Base-by-base conservation (phyloP, 2,329 filamentous ascomycete genomes). In the Verticillium nubilum region DNA sequence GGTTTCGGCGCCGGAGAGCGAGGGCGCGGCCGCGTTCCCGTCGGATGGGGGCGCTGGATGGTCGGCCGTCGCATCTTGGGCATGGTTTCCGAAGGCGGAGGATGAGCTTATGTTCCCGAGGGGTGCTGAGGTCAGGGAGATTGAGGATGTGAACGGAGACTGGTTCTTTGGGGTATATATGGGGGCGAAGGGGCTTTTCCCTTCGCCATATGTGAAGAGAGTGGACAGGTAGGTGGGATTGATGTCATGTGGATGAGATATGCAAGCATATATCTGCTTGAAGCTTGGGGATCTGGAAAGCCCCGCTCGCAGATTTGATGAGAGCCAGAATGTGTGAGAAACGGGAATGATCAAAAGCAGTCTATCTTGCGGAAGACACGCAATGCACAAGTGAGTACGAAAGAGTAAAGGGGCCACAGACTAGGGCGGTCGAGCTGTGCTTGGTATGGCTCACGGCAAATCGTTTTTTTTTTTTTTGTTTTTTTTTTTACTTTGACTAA, bases 81-180 rank as follows among this genome's bases (percentile, higher is more conserved):
- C 86, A 4, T 96, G 91, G 81, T 93, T 89, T 68, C 91, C 92
- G 0, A 62, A 61, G 0, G 83, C 83, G 1, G 79, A 78, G 23
- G 90, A 97, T 69, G 94, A 98, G 74, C 75, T 98, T 47, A 73
- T 87, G 63, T 97, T 98, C 66, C 94, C 94, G 0, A 87, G 86
- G 56, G 87, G 90, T 10, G 92, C 93, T 0, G 90, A 95, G 72
- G 84, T 98, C 15, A 81, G 82, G 6, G 94, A 98, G 76, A 86
- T 89, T 37, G 89, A 94, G 70, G 90, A 95, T 72, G 86, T 96
- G 54, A 97, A 97, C 71, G 90, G 88, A 19, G 92, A 97, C 71
- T 98, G 93, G 93, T 92, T 84, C 68, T 89, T 88, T 76, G 94
- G 94, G 0, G 86, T 86, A 28, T 97, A 96, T 78, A 92, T 92